Percentiles rank a stretch among this genome's conserved stretches.
These are phyloP conservation scores for Eutypella sp. DNA, from an alignment of 2,329 filamentous ascomycete species.

Conservation along the genomic window DNA sequence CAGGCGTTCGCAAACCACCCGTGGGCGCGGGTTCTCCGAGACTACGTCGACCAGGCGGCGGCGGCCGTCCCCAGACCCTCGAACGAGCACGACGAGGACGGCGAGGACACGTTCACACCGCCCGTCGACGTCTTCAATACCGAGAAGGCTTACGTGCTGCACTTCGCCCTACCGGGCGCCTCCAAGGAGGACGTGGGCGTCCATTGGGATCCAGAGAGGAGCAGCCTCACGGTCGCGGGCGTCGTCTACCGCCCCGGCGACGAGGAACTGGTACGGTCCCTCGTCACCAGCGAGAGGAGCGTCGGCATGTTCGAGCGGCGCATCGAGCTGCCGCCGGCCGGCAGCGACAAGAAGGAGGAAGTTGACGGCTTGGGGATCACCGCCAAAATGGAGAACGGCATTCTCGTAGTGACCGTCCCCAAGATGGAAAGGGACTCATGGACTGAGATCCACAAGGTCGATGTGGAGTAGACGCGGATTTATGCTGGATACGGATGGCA, in stretches of 20 bases:
- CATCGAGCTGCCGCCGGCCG: slow-evolving; percentile 52
- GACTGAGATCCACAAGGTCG: slow-evolving; percentile 58
- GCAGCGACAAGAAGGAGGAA: slow-evolving; percentile 43
- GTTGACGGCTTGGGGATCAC: slow-evolving; percentile 64
- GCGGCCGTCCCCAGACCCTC: slow-evolving; percentile 14
- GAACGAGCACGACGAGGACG: slow-evolving; percentile 13
- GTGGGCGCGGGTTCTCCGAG: slow-evolving; percentile 35
- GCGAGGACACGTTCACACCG: slow-evolving; percentile 48
- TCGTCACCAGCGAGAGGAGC: slow-evolving; percentile 62
- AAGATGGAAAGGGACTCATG: slow-evolving; percentile 60
- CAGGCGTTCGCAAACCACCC: slow-evolving; percentile 37
- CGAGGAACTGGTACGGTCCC: slow-evolving; percentile 60
- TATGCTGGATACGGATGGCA: not conserved
- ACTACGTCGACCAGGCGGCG: slow-evolving; percentile 32
- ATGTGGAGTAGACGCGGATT: slow-evolving; percentile 42
- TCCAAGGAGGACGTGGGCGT: slow-evolving; percentile 75
- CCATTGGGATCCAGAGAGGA: slow-evolving; percentile 68
- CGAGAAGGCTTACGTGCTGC: slow-evolving; percentile 59
- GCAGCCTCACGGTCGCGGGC: slow-evolving; percentile 62
- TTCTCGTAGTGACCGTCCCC: slow-evolving; percentile 71
- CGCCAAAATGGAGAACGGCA: slow-evolving; percentile 73
- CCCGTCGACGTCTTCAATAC: slow-evolving; percentile 75
- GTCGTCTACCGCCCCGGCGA: slow-evolving; percentile 69
- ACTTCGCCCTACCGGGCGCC: slow-evolving; percentile 72
- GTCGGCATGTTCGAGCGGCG: slow-evolving; percentile 71